A percentile compares a stretch with the other conserved stretches of the same genome.
Conservation (phyloP, 192 early-diverging fungal species). For the Ambispora gerdemannii region DNA sequence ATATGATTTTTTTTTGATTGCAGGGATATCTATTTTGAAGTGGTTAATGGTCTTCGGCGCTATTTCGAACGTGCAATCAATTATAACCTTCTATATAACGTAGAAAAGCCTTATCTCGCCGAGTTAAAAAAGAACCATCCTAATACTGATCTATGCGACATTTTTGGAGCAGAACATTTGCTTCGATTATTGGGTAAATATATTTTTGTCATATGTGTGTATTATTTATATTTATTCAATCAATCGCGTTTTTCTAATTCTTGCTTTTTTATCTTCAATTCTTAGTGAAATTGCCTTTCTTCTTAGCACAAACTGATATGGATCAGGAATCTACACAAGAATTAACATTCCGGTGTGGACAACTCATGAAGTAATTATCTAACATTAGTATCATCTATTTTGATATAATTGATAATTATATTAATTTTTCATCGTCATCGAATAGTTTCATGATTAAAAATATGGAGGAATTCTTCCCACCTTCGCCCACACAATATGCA, state of each 20-base stretch:
- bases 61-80: constrained; percentile 96
- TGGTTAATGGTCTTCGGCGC: constrained; percentile 77
- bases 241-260: too few species aligned
- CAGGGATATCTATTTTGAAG: constrained; percentile 45
- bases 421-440: too few species aligned
- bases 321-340: not conserved
- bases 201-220: too few species aligned
- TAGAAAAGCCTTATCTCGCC: constrained; percentile 83
- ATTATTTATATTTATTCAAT: too few species aligned
- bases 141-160: constrained; percentile 76
- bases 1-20: too few species aligned
- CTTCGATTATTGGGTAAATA: constrained; percentile 88
- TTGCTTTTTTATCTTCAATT: too few species aligned
- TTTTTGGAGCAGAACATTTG: constrained; percentile 96
- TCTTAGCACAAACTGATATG: not conserved
- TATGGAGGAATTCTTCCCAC: not conserved
- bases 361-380: not conserved
- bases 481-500: not conserved
- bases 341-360: not conserved
- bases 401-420: too few species aligned
- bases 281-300: not conserved
- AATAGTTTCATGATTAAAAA: not conserved
- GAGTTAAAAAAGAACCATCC: constrained; percentile 71
- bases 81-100: constrained; percentile 88
- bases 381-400: too few species aligned